Evolutionary conservation across 176 grass and related monocot species (phyloP).

Genomic region (Phyllostachys edulis): DNA sequence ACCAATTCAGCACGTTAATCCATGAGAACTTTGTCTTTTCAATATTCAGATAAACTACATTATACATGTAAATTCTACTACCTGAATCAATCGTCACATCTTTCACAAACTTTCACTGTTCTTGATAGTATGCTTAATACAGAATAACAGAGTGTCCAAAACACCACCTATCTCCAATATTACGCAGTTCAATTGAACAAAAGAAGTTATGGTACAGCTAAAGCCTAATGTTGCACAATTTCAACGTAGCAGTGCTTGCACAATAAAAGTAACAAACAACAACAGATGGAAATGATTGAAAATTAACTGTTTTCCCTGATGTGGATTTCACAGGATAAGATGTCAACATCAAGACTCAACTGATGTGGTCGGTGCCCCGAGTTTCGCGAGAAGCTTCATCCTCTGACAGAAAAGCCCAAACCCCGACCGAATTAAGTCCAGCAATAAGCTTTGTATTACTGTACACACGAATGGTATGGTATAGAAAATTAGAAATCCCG

Average conservation of each 20-base stretch:
- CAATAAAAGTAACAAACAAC: background rate
- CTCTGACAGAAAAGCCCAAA: background rate
- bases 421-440: no score
- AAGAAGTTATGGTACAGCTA: constrained; percentile 4
- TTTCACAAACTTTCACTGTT: background rate
- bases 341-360: background rate
- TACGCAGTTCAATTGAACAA: background rate
- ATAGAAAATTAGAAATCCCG: no score
- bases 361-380: background rate
- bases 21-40: background rate
- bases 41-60: background rate
- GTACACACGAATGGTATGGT: no score
- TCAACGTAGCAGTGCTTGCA: no score
- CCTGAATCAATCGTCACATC: background rate
- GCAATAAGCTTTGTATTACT: no score
- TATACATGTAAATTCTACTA: background rate
- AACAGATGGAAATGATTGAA: background rate
- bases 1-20: background rate
- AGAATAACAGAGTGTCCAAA: background rate
- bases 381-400: constrained; percentile 10
- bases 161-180: no score
- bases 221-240: no score
- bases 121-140: background rate
- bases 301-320: background rate
- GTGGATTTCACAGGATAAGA: background rate